Evolutionary conservation across 257 asterid species (phyloP).

Genomic region (Jaltomata sinuosa): DNA sequence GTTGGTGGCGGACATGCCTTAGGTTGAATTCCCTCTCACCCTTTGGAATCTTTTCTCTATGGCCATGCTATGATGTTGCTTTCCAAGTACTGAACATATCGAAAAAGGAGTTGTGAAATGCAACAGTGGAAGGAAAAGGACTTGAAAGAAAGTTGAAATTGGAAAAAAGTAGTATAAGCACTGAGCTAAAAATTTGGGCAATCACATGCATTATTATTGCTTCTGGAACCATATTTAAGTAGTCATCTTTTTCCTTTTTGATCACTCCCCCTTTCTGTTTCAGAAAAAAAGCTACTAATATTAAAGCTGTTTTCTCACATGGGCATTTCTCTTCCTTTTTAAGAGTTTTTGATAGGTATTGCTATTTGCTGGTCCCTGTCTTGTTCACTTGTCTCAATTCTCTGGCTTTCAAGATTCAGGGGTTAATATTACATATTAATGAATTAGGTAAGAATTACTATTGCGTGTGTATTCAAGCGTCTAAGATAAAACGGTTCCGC

Average conservation of each 20-base stretch:
- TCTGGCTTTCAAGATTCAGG: background rate
- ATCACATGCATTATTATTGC: conserved; percentile 2
- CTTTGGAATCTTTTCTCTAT: too few species aligned
- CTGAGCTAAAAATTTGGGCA: conserved; percentile 6
- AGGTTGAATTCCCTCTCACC: too few species aligned
- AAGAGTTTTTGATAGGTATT: background rate
- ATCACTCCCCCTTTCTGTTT: background rate
- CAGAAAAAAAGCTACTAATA: background rate
- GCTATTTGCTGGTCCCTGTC: conserved; percentile 1
- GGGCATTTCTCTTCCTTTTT: conserved; percentile 9
- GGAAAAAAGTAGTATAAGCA: background rate
- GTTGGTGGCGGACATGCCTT: background rate
- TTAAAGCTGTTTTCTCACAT: conserved; percentile 41
- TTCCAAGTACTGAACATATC: background rate
- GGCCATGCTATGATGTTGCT: background rate
- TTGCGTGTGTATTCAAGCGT: background rate
- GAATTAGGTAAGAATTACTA: background rate
- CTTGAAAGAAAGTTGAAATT: background rate
- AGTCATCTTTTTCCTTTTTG: background rate
- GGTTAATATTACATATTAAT: background rate
- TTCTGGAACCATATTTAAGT: background rate
- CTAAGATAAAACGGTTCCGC: too few species aligned
- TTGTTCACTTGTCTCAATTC: background rate
- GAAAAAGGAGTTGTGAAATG: background rate
- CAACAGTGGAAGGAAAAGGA: background rate